A percentile compares a stretch with the other conserved stretches of the same genome.
These are phyloP conservation scores for Kodamaea plutei DNA, from an alignment of 1,139 yeast genomes.

Conservation along the genomic window DNA sequence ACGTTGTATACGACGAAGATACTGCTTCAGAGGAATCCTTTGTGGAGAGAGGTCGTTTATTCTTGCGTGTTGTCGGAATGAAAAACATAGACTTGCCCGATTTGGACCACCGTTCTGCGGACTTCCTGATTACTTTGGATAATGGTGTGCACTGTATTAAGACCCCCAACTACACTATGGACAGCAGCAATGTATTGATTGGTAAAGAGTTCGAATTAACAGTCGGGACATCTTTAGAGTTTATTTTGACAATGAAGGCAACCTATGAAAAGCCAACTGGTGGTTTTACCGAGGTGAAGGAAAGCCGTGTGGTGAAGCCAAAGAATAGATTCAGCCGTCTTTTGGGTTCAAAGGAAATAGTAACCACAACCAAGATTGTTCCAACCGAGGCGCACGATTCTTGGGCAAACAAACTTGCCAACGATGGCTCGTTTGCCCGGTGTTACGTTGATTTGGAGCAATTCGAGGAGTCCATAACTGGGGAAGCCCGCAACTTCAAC, in stretches of 20 bases:
- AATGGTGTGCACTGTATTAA: constrained; percentile 86
- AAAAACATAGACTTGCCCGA: constrained; percentile 57
- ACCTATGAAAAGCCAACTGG: constrained; percentile 52
- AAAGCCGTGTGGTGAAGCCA: constrained; percentile 47
- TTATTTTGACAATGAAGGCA: constrained; percentile 71
- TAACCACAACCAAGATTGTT: constrained; percentile 54
- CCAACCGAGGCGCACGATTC: constrained; percentile 49
- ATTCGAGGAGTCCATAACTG: constrained; percentile 52
- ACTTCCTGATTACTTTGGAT: constrained; percentile 70
- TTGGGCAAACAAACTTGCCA: constrained; percentile 60
- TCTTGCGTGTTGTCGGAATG: constrained; percentile 61
- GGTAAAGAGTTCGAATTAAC: constrained; percentile 84
- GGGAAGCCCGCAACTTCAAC: constrained; percentile 48
- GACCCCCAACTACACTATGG: constrained; percentile 59
- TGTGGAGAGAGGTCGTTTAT: constrained; percentile 70
- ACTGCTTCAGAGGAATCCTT: constrained; percentile 5
- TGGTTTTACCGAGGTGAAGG: constrained; percentile 54
- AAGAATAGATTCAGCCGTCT: constrained; percentile 42
- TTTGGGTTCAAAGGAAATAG: constrained; percentile 46
- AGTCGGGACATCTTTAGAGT: constrained; percentile 61
- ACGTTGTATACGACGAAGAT: constrained; percentile 5
- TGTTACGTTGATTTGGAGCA: constrained; percentile 63
- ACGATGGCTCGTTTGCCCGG: constrained; percentile 86
- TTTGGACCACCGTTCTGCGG: constrained; percentile 51
- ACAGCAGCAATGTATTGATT: constrained; percentile 39